Conservation (phyloP, 345 rosid species). For the Salix viminalis region DNA sequence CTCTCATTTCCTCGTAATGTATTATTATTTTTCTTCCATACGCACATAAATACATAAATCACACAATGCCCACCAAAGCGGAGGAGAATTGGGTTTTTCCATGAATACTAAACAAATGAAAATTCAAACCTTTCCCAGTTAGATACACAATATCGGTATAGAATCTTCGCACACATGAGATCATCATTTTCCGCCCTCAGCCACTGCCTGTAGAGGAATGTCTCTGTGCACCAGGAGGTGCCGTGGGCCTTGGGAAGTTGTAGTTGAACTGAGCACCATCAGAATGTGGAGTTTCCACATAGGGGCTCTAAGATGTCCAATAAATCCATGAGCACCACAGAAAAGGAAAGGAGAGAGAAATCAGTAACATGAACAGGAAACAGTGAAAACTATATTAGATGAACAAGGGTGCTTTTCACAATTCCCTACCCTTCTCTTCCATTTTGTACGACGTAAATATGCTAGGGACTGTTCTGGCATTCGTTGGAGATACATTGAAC, state of each 20-base stretch:
- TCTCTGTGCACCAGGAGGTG: slow-evolving; percentile 77
- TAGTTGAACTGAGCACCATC: slow-evolving; percentile 33
- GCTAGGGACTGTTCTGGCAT: background rate
- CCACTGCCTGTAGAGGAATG: slow-evolving; percentile 40
- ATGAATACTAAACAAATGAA: slow-evolving; percentile 12
- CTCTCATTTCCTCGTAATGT: too few species aligned
- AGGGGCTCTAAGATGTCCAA: slow-evolving; percentile 47
- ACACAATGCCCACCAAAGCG: too few species aligned
- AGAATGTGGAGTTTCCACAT: slow-evolving; percentile 66
- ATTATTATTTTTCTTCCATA: too few species aligned
- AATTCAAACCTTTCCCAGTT: background rate
- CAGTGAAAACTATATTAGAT: background rate
- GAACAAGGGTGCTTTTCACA: background rate
- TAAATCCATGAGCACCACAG: background rate
- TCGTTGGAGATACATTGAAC: background rate
- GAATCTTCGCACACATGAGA: slow-evolving; percentile 7
- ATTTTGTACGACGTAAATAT: background rate
- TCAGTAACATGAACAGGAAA: background rate
- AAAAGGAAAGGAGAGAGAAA: background rate
- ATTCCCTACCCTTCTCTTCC: background rate
- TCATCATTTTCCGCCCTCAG: slow-evolving; percentile 22
- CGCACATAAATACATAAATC: too few species aligned
- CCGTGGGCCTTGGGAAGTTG: slow-evolving; percentile 62
- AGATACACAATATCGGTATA: background rate
- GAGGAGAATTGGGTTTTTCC: background rate